Base-by-base conservation (phyloP, 345 rosid species). In the Pugionium dolabratum region DNA sequence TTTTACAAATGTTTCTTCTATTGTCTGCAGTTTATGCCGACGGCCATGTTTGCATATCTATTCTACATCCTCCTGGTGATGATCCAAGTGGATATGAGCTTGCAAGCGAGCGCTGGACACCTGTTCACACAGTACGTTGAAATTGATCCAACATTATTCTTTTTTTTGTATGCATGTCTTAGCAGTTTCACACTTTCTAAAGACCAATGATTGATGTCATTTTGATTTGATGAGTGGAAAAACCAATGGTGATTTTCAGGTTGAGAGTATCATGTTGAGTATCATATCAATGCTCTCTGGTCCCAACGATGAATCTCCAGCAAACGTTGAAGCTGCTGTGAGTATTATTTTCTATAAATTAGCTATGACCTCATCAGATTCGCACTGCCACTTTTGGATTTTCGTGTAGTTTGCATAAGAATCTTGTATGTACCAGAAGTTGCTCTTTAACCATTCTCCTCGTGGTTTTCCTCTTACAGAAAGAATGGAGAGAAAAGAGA, bases 251-350 rank as follows among this genome's bases (percentile, higher is more conserved):
- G 10, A 9, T 18, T 40, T 40, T 40, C 44, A 40, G 44, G 44
- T 86, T 64, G 93, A 93, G 71, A 93, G 94, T 72, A 89, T 89
- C 49, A 81, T 92, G 46, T 80, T 87, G 82, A 92, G 96, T 76
- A 86, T 87, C 60, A 87, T 87, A 67, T 87, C 91, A 0, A 92
- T 89, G 95, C 91, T 93, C 54, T 93, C 97, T 35, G 60, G 88
- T 70, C 96, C 98, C 26, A 92, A 89, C 6, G 95, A 92, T 2
- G 96, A 40, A 40, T 40, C 44, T 40, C 44, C 44, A 40, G 44
- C 44, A 7, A 40, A 40, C 95, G 86, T 89, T 51, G 98, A 89
- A 67, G 98, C 96, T 54, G 96, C 96, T 11, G 96, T 86, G 77
- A 62, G 75, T 71, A 2, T 54, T 63, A 18, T 54, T 29, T 2